These are phyloP conservation scores for Clitopilus passeckerianus DNA, from an alignment of 768 basidiomycete genomes.

Conservation along the genomic window DNA sequence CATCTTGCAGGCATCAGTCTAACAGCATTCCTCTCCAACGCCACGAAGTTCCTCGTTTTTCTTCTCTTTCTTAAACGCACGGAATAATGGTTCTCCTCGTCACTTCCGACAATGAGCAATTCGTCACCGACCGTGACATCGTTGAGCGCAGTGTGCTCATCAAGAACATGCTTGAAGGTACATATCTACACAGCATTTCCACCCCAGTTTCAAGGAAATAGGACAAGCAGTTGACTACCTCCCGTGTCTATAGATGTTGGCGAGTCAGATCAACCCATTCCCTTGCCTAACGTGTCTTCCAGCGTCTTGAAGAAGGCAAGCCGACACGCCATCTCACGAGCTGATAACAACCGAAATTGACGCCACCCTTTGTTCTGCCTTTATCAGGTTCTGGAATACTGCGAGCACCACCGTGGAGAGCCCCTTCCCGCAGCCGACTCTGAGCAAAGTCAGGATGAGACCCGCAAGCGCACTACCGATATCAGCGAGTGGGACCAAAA, in stretches of 20 bases:
- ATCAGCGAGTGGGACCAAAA: conserved; percentile 99
- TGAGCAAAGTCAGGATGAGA: conserved; percentile 84
- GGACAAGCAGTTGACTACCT: conserved; percentile 11
- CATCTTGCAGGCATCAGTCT: conserved; percentile 9
- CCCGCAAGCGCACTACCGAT: conserved; percentile 95
- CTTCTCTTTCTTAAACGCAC: conserved; percentile 1
- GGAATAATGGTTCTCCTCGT: conserved; percentile 76
- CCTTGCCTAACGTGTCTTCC: conserved; percentile 90
- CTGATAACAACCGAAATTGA: neutral
- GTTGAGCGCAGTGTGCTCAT: conserved; percentile 95
- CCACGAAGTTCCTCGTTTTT: conserved; percentile 11
- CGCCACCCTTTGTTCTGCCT: neutral
- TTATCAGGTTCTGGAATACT: conserved; percentile 91
- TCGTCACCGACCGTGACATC: conserved; percentile 89
- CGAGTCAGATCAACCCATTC: conserved; percentile 91
- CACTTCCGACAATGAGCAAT: conserved; percentile 95
- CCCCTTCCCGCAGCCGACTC: conserved; percentile 86
- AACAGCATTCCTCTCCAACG: conserved; percentile 9
- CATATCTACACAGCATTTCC: conserved; percentile 12
- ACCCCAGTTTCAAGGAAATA: conserved; percentile 6
- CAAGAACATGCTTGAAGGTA: conserved; percentile 99
- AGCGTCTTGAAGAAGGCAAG: conserved; percentile 88
- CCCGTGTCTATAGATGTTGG: conserved; percentile 66
- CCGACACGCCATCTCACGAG: conserved; percentile 1
- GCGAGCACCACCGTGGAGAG: conserved; percentile 97